These are phyloP conservation scores for Chrysosporium keratinophilum DNA, from an alignment of 2,329 filamentous ascomycete species.

Conservation along the genomic window DNA sequence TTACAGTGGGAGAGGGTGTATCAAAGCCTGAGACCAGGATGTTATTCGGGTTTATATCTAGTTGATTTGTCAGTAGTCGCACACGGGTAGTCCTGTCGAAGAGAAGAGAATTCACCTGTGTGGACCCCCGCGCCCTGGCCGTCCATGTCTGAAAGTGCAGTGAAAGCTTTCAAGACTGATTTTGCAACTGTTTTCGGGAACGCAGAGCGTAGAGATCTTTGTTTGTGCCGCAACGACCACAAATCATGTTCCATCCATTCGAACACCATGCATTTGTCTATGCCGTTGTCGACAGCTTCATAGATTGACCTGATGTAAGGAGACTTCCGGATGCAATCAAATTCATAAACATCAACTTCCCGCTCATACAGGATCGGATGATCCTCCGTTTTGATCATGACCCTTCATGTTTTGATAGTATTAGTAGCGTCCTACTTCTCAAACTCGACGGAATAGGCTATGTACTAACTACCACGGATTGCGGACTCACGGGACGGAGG, in stretches of 20 bases:
- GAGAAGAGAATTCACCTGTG: slow-evolving; percentile 3
- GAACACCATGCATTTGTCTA: slow-evolving; percentile 15
- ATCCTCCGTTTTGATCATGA: slow-evolving; percentile 10
- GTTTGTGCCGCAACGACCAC: slow-evolving; percentile 9
- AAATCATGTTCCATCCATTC: slow-evolving; percentile 15
- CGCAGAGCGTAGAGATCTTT: background rate
- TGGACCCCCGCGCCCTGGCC: slow-evolving; percentile 12
- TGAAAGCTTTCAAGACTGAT: slow-evolving; percentile 13
- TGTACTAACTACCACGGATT: too few species aligned
- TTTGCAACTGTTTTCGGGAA: slow-evolving; percentile 10
- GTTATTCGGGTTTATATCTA: slow-evolving; percentile 15
- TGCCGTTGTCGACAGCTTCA: slow-evolving; percentile 13
- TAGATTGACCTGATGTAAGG: slow-evolving; percentile 9
- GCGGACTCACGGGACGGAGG: slow-evolving; percentile 3
- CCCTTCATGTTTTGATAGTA: too few species aligned
- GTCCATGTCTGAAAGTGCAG: slow-evolving; percentile 15
- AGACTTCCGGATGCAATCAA: slow-evolving; percentile 6
- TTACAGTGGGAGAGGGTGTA: slow-evolving; percentile 8
- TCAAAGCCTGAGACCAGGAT: slow-evolving; percentile 11
- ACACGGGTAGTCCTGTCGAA: background rate
- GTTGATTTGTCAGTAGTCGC: background rate
- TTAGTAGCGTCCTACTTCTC: too few species aligned
- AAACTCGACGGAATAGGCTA: background rate
- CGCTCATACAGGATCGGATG: slow-evolving; percentile 1
- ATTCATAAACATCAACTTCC: slow-evolving; percentile 10